These are phyloP conservation scores for Pythium insidiosum DNA, from an alignment of 352 stramenopile species.

Conservation along the genomic window DNA sequence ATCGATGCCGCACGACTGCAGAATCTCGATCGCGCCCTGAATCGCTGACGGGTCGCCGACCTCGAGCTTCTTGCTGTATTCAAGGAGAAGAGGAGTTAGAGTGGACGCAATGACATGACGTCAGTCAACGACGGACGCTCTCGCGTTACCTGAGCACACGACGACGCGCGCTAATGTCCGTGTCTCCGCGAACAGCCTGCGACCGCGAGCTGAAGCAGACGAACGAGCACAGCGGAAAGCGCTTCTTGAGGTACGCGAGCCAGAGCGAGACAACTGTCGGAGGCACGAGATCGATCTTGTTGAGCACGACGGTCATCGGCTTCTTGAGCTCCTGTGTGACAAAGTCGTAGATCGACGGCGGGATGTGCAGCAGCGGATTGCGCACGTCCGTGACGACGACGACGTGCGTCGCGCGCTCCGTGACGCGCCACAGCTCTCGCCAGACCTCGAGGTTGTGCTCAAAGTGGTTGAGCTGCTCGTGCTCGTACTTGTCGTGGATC, in stretches of 20 bases:
- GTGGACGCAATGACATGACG: no score
- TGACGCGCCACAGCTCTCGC: slow-evolving; percentile 83
- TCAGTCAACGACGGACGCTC: no score
- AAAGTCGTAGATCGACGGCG: slow-evolving; percentile 71
- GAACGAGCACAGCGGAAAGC: slow-evolving; percentile 59
- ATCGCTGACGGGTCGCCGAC: slow-evolving; percentile 61
- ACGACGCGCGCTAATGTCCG: slow-evolving; percentile 51
- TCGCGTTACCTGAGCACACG: slow-evolving; percentile 45
- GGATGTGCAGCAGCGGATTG: slow-evolving; percentile 76
- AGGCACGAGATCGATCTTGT: slow-evolving; percentile 80
- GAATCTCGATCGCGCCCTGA: slow-evolving; percentile 54
- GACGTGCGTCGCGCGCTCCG: slow-evolving; percentile 70
- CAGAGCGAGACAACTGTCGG: slow-evolving; percentile 49
- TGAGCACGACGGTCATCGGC: slow-evolving; percentile 76
- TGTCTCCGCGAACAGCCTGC: slow-evolving; percentile 55
- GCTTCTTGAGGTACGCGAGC: slow-evolving; percentile 49
- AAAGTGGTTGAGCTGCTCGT: slow-evolving; percentile 80
- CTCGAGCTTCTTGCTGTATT: slow-evolving; percentile 64
- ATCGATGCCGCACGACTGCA: slow-evolving; percentile 60
- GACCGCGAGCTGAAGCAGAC: slow-evolving; percentile 76
- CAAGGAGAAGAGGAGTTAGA: no score
- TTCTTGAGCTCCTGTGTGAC: slow-evolving; percentile 70
- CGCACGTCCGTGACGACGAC: slow-evolving; percentile 76
- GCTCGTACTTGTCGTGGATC: slow-evolving; percentile 80
- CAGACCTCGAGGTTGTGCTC: slow-evolving; percentile 84